These are phyloP conservation scores for Salix caprea DNA, from an alignment of 345 rosid genomes.

Conservation along the genomic window DNA sequence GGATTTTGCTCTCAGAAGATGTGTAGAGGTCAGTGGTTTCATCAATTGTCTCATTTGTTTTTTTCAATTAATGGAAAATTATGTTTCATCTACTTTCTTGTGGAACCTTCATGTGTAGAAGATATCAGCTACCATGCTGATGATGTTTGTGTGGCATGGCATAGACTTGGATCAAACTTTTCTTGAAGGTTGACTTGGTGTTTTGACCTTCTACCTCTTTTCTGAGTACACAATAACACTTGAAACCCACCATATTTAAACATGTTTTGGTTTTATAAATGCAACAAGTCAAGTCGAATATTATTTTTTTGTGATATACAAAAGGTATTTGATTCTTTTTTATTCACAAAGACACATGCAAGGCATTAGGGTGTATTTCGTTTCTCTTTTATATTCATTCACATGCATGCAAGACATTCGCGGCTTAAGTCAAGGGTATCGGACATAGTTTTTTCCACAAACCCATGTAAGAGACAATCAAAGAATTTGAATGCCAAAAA, in stretches of 20 bases:
- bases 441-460: no score
- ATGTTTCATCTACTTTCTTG: not conserved
- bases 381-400: not conserved
- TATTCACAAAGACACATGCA: not conserved
- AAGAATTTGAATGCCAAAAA: not conserved
- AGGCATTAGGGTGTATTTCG: no score
- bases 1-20: conserved; percentile 36
- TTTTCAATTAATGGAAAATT: not conserved
- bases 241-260: not conserved
- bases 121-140: not conserved
- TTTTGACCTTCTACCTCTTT: not conserved
- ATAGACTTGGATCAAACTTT: not conserved
- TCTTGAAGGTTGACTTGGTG: not conserved
- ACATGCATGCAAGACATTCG: not conserved
- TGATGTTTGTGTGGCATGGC: not conserved
- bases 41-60: not conserved
- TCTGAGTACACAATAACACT: not conserved
- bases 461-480: not conserved
- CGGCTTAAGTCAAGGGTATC: no score
- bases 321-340: not conserved
- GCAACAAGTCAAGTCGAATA: not conserved
- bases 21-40: conserved; percentile 25
- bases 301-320: not conserved
- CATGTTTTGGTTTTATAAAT: no score
- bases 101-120: not conserved